A percentile compares a stretch with the other conserved stretches of the same genome.
phyloP scores from a whole-genome alignment of 192 early-diverging fungal species.

The Coemansia sp. region DNA sequence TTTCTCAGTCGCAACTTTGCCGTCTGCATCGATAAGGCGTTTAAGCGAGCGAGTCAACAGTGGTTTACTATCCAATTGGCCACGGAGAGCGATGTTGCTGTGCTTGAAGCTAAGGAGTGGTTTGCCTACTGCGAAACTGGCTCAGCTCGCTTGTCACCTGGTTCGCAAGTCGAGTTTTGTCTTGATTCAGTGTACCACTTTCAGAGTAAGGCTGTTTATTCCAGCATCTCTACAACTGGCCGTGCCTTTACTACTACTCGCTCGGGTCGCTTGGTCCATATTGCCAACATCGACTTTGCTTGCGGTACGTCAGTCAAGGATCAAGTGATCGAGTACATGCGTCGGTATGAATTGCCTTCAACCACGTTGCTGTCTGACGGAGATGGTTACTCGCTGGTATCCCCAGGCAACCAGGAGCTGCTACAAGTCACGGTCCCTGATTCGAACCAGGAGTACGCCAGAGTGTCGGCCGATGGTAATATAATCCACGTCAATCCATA shows the following conservation, averaged over 20 bases:
- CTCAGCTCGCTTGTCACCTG: slow-evolving; percentile 46
- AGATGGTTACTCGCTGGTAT: slow-evolving; percentile 41
- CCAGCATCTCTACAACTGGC: slow-evolving; percentile 71
- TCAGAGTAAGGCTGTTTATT: slow-evolving; percentile 59
- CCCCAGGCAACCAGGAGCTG: neutral
- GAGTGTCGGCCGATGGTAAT: slow-evolving; percentile 80
- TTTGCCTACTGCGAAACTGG: slow-evolving; percentile 49
- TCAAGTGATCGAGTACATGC: slow-evolving; percentile 78
- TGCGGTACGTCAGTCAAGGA: slow-evolving; percentile 68
- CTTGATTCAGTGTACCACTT: slow-evolving; percentile 70
- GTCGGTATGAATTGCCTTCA: slow-evolving; percentile 66
- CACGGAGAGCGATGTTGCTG: slow-evolving; percentile 69
- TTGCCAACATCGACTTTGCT: slow-evolving; percentile 75
- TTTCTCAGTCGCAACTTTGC: slow-evolving; percentile 76
- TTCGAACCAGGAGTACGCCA: slow-evolving; percentile 79
- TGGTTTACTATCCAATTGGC: slow-evolving; percentile 66
- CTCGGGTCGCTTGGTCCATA: slow-evolving; percentile 62
- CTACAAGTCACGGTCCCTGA: slow-evolving; percentile 54
- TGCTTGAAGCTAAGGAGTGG: slow-evolving; percentile 83
- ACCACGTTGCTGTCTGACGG: slow-evolving; percentile 74
- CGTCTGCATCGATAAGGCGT: slow-evolving; percentile 63
- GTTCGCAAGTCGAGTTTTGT: slow-evolving; percentile 72
- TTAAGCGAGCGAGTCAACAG: slow-evolving; percentile 67
- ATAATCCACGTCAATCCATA: slow-evolving; percentile 92
- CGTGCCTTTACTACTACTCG: slow-evolving; percentile 57